Conservation (phyloP, 306 rosid species). For the Begonia fuchsioides region DNA sequence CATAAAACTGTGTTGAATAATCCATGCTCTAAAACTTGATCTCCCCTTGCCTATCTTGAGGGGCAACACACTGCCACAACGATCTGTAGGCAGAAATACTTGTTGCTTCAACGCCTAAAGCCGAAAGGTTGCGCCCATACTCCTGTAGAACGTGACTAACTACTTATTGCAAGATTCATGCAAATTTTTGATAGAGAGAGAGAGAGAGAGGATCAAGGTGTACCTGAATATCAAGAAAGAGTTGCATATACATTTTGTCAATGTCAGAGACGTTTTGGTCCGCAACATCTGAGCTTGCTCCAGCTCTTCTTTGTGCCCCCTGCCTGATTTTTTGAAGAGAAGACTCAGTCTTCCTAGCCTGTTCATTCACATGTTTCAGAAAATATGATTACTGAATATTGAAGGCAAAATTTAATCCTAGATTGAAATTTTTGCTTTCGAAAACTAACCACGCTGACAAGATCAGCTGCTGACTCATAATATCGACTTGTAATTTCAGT, state of each 20-base stretch:
- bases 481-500: conserved; percentile 70
- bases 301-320: conserved; percentile 82
- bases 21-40: conserved; percentile 16
- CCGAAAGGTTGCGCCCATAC: conserved; percentile 61
- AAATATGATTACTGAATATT: background rate
- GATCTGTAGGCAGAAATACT: conserved; percentile 46
- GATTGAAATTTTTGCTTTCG: conserved; percentile 9
- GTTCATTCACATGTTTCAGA: conserved; percentile 14
- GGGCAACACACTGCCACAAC: conserved; percentile 84
- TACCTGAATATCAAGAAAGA: conserved; percentile 94
- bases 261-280: conserved; percentile 74
- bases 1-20: background rate
- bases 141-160: conserved; percentile 41
- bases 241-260: conserved; percentile 75
- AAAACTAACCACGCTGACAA: conserved; percentile 60
- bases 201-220: background rate
- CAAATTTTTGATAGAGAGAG: too few species aligned
- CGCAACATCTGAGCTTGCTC: conserved; percentile 71
- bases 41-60: conserved; percentile 34
- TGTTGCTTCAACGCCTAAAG: conserved; percentile 55
- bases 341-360: conserved; percentile 83
- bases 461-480: conserved; percentile 65
- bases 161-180: conserved; percentile 3
- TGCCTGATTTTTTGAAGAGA: conserved; percentile 83
- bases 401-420: background rate